These are phyloP conservation scores for Paramecium caudatum DNA, from an alignment of 73 alveolate species.

Conservation along the genomic window DNA sequence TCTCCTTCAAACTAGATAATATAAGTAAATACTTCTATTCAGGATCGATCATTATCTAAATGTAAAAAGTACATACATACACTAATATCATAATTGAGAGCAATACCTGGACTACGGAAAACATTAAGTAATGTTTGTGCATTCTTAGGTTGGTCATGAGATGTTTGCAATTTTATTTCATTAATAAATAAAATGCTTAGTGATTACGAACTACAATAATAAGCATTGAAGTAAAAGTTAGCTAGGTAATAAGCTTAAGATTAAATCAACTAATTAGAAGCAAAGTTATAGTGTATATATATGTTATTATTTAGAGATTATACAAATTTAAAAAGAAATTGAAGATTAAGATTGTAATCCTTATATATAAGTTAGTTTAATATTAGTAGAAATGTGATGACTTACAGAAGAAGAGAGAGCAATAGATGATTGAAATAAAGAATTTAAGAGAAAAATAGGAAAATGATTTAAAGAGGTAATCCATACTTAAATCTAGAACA, in stretches of 20 bases:
- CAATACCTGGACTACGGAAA: constrained; percentile 51
- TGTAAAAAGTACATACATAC: constrained; percentile 35
- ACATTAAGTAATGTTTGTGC: constrained; percentile 59
- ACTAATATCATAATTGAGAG: constrained; percentile 58
- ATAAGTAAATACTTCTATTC: constrained; percentile 15
- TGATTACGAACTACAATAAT: background rate
- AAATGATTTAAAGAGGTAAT: constrained; percentile 4
- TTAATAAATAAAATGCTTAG: background rate
- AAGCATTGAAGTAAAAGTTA: background rate
- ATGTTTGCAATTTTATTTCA: constrained; percentile 57
- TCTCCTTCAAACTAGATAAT: constrained; percentile 49
- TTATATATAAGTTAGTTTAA: background rate
- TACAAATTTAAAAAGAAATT: constrained; percentile 24
- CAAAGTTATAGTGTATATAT: background rate
- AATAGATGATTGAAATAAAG: background rate
- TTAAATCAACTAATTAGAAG: background rate
- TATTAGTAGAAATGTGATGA: constrained; percentile 4
- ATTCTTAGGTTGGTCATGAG: constrained; percentile 17
- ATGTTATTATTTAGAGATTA: background rate
- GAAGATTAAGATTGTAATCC: constrained; percentile 13
- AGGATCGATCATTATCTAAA: constrained; percentile 56
- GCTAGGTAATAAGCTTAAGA: constrained; percentile 5
- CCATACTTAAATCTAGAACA: constrained; percentile 34
- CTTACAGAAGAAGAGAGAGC: constrained; percentile 14
- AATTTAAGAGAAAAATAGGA: constrained; percentile 3